A percentile compares a stretch with the other conserved stretches of the same genome.
Evolutionary conservation across 139 green algal species (phyloP).

Genomic region (Micromonas commoda): DNA sequence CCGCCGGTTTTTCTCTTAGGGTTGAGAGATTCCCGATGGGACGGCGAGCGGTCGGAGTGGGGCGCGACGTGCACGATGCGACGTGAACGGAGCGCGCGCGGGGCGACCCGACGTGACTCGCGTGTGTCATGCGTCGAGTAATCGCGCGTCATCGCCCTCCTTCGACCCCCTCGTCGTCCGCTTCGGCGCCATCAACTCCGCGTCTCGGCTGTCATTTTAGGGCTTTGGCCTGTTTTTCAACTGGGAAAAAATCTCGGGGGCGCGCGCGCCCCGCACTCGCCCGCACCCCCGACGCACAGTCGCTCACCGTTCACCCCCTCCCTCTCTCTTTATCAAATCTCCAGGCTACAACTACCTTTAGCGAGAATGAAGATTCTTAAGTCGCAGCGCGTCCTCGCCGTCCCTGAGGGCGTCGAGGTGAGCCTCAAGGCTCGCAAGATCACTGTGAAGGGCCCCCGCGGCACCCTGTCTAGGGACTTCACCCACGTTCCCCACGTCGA

Average conservation of each 20-base stretch:
- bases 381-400: conserved; percentile 26
- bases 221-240: not conserved
- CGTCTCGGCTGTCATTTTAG: too few relatives aligned
- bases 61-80: too few relatives aligned
- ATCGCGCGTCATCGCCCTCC: too few relatives aligned
- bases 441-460: conserved; percentile 40
- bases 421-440: conserved; percentile 40
- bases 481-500: conserved; percentile 17
- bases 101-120: too few relatives aligned
- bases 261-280: too few relatives aligned
- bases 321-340: not conserved
- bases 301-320: not conserved
- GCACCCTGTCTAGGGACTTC: conserved; percentile 20
- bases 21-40: too few relatives aligned
- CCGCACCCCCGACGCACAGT: not conserved
- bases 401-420: conserved; percentile 42
- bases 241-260: not conserved
- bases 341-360: not conserved
- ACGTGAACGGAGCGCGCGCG: too few relatives aligned
- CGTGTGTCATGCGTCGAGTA: too few relatives aligned
- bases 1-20: too few relatives aligned
- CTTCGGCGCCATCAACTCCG: too few relatives aligned
- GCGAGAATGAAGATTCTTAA: conserved; percentile 18
- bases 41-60: too few relatives aligned
- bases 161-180: too few relatives aligned